Percentiles rank a stretch among this genome's conserved stretches.
Conservation (phyloP, 1,284 basidiomycete genomes). For the Athelia psychrophila region DNA sequence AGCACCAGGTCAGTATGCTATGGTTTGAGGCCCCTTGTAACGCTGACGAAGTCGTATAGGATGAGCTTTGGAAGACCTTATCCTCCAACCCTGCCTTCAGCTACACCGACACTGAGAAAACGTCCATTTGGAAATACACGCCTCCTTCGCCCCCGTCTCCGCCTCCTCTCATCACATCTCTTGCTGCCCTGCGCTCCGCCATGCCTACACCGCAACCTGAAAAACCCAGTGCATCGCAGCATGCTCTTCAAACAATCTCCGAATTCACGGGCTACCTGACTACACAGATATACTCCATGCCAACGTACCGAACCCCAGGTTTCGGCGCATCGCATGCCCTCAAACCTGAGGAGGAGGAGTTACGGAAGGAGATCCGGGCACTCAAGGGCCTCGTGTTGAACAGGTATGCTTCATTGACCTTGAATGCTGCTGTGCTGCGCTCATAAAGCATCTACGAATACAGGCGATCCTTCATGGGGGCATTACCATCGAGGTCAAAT, state of each 20-base stretch:
- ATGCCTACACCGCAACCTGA: slow-evolving; percentile 35
- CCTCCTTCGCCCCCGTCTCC: slow-evolving; percentile 35
- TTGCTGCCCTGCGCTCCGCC: slow-evolving; percentile 41
- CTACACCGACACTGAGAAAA: slow-evolving; percentile 23
- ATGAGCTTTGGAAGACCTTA: slow-evolving; percentile 58
- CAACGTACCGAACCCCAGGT: slow-evolving; percentile 28
- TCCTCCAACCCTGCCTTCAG: slow-evolving; percentile 50
- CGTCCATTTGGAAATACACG: slow-evolving; percentile 51
- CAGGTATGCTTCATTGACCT: slow-evolving; percentile 37
- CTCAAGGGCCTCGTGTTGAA: slow-evolving; percentile 69
- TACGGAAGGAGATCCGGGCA: slow-evolving; percentile 60
- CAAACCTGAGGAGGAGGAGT: slow-evolving; percentile 55
- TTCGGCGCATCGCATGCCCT: slow-evolving; percentile 21
- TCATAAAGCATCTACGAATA: background rate
- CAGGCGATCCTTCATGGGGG: background rate
- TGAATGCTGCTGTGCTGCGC: background rate
- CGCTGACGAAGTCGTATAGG: slow-evolving; percentile 33
- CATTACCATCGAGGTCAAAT: background rate
- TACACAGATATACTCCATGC: slow-evolving; percentile 51
- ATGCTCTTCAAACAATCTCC: slow-evolving; percentile 53
- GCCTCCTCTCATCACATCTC: slow-evolving; percentile 44
- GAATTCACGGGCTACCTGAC: slow-evolving; percentile 69
- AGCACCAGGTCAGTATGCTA: slow-evolving; percentile 44
- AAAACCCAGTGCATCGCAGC: slow-evolving; percentile 37
- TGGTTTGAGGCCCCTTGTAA: slow-evolving; percentile 1